Evolutionary conservation across 306 rosid genomes (phyloP).

Genomic region (Vachellia pachyceras): DNA sequence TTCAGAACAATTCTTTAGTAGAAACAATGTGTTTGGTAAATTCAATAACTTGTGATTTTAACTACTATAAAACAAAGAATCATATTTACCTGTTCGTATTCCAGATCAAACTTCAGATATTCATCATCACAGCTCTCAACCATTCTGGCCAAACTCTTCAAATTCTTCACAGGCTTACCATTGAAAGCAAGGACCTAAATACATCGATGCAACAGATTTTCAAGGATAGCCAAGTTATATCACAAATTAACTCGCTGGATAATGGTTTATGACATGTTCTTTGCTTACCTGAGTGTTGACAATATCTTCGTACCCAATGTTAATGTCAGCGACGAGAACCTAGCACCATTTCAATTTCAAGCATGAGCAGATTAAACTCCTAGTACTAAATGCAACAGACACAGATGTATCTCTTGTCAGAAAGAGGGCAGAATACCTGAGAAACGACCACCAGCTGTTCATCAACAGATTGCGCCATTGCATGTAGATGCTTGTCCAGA

Average conservation of each 20-base stretch:
- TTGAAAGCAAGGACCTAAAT: slow-evolving; percentile 75
- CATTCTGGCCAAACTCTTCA: slow-evolving; percentile 76
- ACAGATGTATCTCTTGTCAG: neutral
- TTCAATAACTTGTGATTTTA: neutral
- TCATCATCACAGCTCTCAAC: slow-evolving; percentile 76
- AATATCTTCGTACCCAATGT: slow-evolving; percentile 89
- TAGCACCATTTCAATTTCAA: slow-evolving; percentile 37
- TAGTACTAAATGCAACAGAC: neutral
- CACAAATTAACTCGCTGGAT: neutral
- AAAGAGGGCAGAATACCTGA: slow-evolving; percentile 56
- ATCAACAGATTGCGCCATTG: slow-evolving; percentile 74
- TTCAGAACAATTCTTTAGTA: no score
- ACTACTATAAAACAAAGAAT: neutral
- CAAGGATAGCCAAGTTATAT: neutral
- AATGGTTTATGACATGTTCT: neutral
- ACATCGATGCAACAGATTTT: slow-evolving; percentile 17
- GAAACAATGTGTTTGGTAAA: neutral
- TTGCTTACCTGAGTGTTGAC: slow-evolving; percentile 83
- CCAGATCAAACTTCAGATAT: slow-evolving; percentile 77
- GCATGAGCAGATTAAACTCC: slow-evolving; percentile 13
- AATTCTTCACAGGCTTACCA: slow-evolving; percentile 85
- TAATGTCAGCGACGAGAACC: slow-evolving; percentile 92
- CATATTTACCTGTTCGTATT: slow-evolving; percentile 72
- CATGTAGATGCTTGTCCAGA: slow-evolving; percentile 77
- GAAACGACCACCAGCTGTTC: slow-evolving; percentile 88